Evolutionary conservation across 2,329 filamentous ascomycete species (phyloP).

Genomic region (Stagonosporopsis cucurbitacearum): DNA sequence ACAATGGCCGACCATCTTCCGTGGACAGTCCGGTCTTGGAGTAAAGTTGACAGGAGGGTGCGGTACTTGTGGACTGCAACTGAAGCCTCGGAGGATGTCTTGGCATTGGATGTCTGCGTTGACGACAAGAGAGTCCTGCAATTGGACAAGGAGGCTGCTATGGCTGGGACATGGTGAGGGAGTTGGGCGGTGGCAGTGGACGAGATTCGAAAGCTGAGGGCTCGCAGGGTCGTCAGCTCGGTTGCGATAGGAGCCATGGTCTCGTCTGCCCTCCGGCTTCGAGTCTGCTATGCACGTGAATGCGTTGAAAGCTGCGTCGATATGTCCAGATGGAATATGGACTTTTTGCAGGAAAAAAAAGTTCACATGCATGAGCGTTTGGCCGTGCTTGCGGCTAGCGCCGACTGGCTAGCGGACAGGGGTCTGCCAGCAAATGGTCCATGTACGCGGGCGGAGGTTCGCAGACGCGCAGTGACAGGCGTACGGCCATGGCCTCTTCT

Average conservation of each 20-base stretch:
- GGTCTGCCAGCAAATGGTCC: conserved; percentile 26
- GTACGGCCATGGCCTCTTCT: conserved; percentile 29
- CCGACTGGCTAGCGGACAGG: conserved; percentile 20
- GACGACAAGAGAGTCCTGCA: conserved; percentile 68
- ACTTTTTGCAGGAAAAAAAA: no score
- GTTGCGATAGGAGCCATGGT: conserved; percentile 36
- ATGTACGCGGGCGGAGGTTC: conserved; percentile 19
- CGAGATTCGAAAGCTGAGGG: conserved; percentile 71
- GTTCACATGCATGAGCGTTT: conserved; percentile 29
- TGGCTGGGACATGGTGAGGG: conserved; percentile 72
- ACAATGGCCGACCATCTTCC: conserved; percentile 80
- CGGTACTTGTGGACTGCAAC: conserved; percentile 83
- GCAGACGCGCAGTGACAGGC: conserved; percentile 30
- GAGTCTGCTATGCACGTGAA: not conserved
- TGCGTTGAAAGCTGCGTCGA: not conserved
- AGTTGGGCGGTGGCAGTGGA: conserved; percentile 76
- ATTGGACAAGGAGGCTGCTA: conserved; percentile 64
- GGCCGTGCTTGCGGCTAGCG: conserved; percentile 21
- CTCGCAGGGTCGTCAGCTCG: conserved; percentile 41
- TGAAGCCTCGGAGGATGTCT: conserved; percentile 68
- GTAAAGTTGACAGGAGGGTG: conserved; percentile 75
- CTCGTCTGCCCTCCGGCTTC: not conserved
- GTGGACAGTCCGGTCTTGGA: conserved; percentile 76
- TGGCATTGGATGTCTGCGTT: conserved; percentile 62
- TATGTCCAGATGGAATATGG: conserved; percentile 12